Percentiles rank a stretch among this genome's conserved stretches.
Evolutionary conservation across 257 asterid species (phyloP).

Genomic region (Rehmannia glutinosa): DNA sequence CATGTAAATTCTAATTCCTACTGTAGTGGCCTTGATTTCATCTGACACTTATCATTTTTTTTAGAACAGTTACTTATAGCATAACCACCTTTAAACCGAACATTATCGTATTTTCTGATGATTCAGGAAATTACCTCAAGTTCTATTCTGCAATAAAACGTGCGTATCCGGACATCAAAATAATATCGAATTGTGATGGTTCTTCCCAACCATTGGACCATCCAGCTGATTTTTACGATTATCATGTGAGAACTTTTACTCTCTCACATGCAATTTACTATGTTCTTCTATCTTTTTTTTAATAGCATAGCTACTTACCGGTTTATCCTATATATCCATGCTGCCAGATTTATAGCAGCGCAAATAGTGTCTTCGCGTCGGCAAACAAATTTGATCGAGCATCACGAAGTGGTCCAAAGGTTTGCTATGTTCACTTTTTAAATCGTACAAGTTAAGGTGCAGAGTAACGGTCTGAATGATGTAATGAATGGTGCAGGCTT

Average conservation of each 20-base stretch:
- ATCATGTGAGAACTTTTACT: constrained; percentile 53
- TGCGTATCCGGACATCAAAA: constrained; percentile 70
- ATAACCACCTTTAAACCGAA: background rate
- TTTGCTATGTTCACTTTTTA: constrained; percentile 22
- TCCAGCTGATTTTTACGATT: constrained; percentile 89
- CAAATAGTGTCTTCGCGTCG: constrained; percentile 46
- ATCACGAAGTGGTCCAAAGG: constrained; percentile 87
- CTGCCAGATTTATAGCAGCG: constrained; percentile 60
- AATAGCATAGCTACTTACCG: background rate
- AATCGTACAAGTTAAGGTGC: background rate
- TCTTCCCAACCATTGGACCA: constrained; percentile 70
- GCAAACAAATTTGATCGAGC: constrained; percentile 51
- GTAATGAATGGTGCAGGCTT: constrained; percentile 51
- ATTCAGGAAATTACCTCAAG: constrained; percentile 87
- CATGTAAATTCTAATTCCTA: background rate
- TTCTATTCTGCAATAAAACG: constrained; percentile 63
- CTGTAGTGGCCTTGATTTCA: background rate
- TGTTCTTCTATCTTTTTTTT: background rate
- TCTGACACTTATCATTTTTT: background rate
- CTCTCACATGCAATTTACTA: constrained; percentile 3
- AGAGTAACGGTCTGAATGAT: constrained; percentile 5
- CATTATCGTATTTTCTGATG: constrained; percentile 11
- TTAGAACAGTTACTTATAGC: background rate
- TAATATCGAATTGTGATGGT: constrained; percentile 90
- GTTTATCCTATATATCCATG: constrained; percentile 16